Percentiles rank a stretch among this genome's conserved stretches.
Conservation (phyloP, 225 moss, liverwort and hornwort genomes). For the Marchantia polymorpha region DNA sequence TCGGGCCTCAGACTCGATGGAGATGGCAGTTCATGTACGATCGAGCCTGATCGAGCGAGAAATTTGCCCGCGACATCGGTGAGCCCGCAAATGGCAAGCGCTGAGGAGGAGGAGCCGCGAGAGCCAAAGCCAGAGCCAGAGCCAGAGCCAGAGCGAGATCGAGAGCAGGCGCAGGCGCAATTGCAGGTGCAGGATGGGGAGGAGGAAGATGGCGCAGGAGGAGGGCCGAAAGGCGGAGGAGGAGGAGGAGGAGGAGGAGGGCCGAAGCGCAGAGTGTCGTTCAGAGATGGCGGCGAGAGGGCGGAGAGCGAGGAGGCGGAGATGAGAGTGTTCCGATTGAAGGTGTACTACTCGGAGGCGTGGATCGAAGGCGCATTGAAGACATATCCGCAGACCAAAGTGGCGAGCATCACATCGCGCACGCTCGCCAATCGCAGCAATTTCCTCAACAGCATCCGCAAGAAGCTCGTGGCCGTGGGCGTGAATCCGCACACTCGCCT, state of each 20-base stretch:
- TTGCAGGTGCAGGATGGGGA: neutral
- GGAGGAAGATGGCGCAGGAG: neutral
- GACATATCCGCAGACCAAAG: constrained; percentile 18
- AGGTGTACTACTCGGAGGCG: constrained; percentile 25
- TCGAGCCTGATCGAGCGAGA: too few species aligned
- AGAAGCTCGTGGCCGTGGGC: constrained; percentile 22
- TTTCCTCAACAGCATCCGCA: constrained; percentile 21
- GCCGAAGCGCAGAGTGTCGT: neutral
- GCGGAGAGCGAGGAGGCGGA: neutral
- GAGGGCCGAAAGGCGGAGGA: neutral
- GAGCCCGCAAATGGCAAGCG: neutral
- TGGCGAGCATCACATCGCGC: constrained; percentile 16
- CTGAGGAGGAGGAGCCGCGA: neutral
- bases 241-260: neutral
- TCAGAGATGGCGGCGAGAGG: neutral
- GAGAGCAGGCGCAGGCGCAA: neutral
- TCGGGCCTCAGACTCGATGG: too few species aligned
- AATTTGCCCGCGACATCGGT: too few species aligned
- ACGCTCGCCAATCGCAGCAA: constrained; percentile 29
- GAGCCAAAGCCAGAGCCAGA: neutral
- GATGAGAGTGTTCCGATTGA: constrained; percentile 19
- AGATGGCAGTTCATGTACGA: too few species aligned
- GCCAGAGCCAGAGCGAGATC: too few species aligned
- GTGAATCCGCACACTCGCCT: constrained; percentile 19
- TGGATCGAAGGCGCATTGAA: constrained; percentile 23